Evolutionary conservation across 768 basidiomycete genomes (phyloP).

Genomic region (Pulveroboletus sp.): DNA sequence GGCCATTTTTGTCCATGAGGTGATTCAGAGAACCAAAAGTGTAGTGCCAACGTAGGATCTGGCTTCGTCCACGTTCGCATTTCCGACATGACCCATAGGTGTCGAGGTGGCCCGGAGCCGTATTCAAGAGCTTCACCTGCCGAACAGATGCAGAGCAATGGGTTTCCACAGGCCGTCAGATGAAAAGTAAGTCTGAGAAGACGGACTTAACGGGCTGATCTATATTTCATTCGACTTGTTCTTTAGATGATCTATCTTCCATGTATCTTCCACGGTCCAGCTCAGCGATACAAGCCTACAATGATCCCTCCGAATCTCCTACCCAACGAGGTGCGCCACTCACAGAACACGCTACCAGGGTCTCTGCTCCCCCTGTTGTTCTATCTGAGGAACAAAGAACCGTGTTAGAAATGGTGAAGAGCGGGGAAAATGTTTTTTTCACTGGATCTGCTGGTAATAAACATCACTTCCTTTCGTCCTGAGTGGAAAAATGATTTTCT

Average conservation of each 20-base stretch:
- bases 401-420: conserved; percentile 50
- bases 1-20: background rate
- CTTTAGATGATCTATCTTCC: conserved; percentile 4
- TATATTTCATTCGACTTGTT: background rate
- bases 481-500: conserved; percentile 2
- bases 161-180: conserved; percentile 25
- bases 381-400: conserved; percentile 51
- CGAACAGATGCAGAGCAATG: conserved; percentile 46
- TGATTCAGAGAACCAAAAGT: conserved; percentile 30
- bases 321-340: background rate
- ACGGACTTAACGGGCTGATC: background rate
- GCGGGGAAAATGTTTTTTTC: conserved; percentile 71
- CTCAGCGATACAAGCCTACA: background rate
- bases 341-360: background rate
- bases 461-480: background rate
- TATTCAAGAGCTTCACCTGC: conserved; percentile 50
- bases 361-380: conserved; percentile 18
- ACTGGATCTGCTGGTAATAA: conserved; percentile 71
- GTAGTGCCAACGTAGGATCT: conserved; percentile 39
- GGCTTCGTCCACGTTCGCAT: background rate
- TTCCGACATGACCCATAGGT: conserved; percentile 35
- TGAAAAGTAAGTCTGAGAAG: conserved; percentile 18
- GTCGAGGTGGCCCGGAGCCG: conserved; percentile 46
- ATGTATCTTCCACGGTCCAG: background rate
- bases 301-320: background rate